A percentile compares a stretch with the other conserved stretches of the same genome.
Evolutionary conservation across 2,329 filamentous ascomycete species (phyloP).

Genomic region (Pseudocercospora macadamiae): DNA sequence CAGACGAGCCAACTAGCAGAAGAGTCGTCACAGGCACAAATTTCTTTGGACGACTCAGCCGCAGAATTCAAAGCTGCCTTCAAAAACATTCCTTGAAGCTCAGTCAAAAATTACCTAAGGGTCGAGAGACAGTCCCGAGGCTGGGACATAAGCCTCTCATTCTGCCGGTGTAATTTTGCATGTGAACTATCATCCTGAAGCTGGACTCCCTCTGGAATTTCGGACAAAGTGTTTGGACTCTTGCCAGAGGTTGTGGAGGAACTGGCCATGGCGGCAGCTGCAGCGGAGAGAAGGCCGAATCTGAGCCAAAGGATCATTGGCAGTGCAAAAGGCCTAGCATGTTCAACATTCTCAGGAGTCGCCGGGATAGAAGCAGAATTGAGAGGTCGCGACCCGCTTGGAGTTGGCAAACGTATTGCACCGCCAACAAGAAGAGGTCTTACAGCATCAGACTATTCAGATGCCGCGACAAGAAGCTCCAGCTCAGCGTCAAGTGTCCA

Average conservation of each 20-base stretch:
- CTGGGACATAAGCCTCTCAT: background rate
- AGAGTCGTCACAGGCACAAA: background rate
- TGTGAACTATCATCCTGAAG: background rate
- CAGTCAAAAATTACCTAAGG: background rate
- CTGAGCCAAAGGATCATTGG: slow-evolving; percentile 16
- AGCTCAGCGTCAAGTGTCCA: background rate
- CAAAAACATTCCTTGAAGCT: background rate
- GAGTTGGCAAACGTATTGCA: slow-evolving; percentile 14
- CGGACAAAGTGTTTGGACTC: background rate
- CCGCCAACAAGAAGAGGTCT: slow-evolving; percentile 1
- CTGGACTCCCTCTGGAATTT: background rate
- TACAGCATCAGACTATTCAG: slow-evolving; percentile 5
- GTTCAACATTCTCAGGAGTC: slow-evolving; percentile 20
- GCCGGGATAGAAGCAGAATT: slow-evolving; percentile 20
- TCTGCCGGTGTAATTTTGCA: background rate
- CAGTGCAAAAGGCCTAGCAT: slow-evolving; percentile 20
- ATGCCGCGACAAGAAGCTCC: background rate
- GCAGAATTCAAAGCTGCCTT: background rate
- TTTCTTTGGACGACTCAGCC: background rate
- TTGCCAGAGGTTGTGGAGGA: background rate
- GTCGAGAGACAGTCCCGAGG: background rate
- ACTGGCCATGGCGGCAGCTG: background rate
- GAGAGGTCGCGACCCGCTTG: slow-evolving; percentile 1
- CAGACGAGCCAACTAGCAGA: background rate
- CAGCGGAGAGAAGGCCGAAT: background rate